Base-by-base conservation (phyloP, 2,329 filamentous ascomycete species). In the Simplicillium aogashimaense region DNA sequence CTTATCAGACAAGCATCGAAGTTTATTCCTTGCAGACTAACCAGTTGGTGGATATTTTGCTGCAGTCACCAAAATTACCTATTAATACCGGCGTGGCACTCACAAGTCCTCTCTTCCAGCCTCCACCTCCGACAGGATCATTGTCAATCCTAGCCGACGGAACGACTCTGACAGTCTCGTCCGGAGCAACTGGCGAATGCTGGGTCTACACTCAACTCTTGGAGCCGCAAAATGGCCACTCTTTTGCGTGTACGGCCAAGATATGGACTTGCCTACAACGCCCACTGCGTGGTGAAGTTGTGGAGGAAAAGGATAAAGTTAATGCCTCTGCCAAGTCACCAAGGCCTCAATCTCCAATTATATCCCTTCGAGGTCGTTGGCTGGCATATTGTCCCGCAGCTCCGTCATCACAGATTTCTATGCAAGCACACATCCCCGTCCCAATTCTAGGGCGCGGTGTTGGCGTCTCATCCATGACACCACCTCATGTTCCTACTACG, bases 211-310 rank as follows among this genome's bases (percentile, higher is more conserved):
- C 70, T 8, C 74, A 79, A 45, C 56, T 67, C 8, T 50, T 61
- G 9, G 55, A 61, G 40, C 53, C 59, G 1, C 60, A 63, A 36
- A 71, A 72, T 16, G 54, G 59, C 1, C 62, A 63, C 16, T 48
- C 64, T 35, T 81, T 73, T 56, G 67, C 61, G 30, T 95, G 88
- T 52, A 69, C 92, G 41, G 89, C 83, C 15, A 98, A 98, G 63
- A 66, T 94, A 14, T 98, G 92, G 92, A 95, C 92, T 1, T 81
- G 80, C 35, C 67, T 95, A 20, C 86, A 92, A 54, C 74, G 78
- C 47, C 64, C 66, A 25, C 60, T 66, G 14, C 69, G 69, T 43
- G 65, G 65, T 17, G 69, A 74, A 25, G 56, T 64, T 18, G 50
- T 62, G 1, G 65, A 70, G 43, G 73, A 77, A 44, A 49, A 56